Evolutionary conservation across 2,329 filamentous ascomycete species (phyloP).

Genomic region (Fusarium hainanense): DNA sequence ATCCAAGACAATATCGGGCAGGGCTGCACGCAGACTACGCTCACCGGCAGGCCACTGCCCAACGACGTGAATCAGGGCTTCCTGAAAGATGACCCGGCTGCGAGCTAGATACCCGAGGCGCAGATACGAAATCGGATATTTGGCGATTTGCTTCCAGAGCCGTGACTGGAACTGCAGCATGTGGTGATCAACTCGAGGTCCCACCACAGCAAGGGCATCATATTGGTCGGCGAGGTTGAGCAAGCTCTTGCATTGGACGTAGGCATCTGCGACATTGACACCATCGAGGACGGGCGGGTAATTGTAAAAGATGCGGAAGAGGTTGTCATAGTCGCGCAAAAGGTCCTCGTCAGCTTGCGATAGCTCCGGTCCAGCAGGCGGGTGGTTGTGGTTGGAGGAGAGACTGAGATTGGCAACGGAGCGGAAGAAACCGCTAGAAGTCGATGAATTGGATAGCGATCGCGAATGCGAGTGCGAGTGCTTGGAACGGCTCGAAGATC

Average conservation of each 20-base stretch:
- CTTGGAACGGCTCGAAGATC: conserved; percentile 38
- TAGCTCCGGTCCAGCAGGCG: conserved; percentile 58
- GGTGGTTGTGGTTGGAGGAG: conserved; percentile 56
- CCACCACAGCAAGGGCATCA: conserved; percentile 87
- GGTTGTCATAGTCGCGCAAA: conserved; percentile 92
- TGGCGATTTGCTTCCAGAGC: conserved; percentile 95
- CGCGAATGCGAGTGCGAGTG: conserved; percentile 51
- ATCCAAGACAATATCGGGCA: conserved; percentile 83
- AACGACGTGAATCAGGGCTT: conserved; percentile 92
- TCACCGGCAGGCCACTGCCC: conserved; percentile 91
- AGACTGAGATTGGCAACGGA: conserved; percentile 83
- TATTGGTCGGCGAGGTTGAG: conserved; percentile 93
- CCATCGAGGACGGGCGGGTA: conserved; percentile 83
- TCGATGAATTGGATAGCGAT: conserved; percentile 63
- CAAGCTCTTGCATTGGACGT: conserved; percentile 92
- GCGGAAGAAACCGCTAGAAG: conserved; percentile 74
- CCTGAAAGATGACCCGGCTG: conserved; percentile 84
- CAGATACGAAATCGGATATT: conserved; percentile 92
- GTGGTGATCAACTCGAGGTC: conserved; percentile 92
- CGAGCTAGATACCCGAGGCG: conserved; percentile 88
- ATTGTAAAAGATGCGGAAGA: conserved; percentile 97
- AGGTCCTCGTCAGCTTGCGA: conserved; percentile 76
- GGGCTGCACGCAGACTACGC: conserved; percentile 76
- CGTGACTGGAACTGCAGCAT: conserved; percentile 90
- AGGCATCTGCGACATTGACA: conserved; percentile 90